Evolutionary conservation across 2,329 filamentous ascomycete species (phyloP).

Genomic region (Neopestalotiopsis sp.): DNA sequence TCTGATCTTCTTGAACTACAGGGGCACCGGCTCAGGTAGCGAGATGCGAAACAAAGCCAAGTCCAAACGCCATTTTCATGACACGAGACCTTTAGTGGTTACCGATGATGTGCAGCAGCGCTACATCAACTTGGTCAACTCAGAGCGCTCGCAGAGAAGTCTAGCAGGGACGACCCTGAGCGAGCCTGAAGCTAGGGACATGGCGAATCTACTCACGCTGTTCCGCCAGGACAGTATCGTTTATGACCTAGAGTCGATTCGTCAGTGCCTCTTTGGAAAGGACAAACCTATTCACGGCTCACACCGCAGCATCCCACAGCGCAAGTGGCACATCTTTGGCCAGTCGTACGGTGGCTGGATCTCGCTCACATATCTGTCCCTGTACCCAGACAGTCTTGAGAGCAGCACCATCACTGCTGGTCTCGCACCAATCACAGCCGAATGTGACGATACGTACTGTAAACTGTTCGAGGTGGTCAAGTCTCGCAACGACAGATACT

Average conservation of each 20-base stretch:
- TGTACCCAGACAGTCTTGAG: constrained; percentile 64
- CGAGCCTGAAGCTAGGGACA: constrained; percentile 47
- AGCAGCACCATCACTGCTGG: constrained; percentile 73
- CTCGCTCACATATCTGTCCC: constrained; percentile 72
- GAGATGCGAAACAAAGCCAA: constrained; percentile 60
- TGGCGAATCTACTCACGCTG: constrained; percentile 68
- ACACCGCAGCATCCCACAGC: constrained; percentile 17
- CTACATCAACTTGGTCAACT: not conserved
- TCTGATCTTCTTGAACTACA: constrained; percentile 72
- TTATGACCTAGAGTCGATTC: constrained; percentile 73
- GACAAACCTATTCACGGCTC: not conserved
- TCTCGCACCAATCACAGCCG: constrained; percentile 66
- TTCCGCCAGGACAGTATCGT: constrained; percentile 79
- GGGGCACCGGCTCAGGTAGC: constrained; percentile 72
- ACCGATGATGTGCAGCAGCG: not conserved
- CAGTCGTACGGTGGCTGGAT: constrained; percentile 80
- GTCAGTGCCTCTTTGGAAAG: constrained; percentile 59
- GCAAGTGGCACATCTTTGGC: constrained; percentile 71
- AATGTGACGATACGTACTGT: not conserved
- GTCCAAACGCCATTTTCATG: not conserved
- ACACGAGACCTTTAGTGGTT: no score
- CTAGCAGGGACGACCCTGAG: no score
- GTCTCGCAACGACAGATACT: not conserved
- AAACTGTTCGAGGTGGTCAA: not conserved
- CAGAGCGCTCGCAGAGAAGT: no score